Evolutionary conservation across 2,329 filamentous ascomycete genomes (phyloP).

Genomic region (Dendryphion nanum): DNA sequence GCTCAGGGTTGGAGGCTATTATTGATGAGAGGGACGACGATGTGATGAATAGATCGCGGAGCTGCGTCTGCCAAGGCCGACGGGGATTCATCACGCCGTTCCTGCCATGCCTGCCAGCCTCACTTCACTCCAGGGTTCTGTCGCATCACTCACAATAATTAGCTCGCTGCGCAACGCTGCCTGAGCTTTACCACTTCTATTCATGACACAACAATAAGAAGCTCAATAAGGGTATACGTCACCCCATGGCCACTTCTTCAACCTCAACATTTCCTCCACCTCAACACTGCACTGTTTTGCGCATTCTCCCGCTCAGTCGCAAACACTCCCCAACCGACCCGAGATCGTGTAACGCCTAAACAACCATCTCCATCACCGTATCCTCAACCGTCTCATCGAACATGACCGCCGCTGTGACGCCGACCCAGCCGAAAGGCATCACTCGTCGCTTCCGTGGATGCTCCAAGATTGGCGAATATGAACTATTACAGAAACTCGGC

Average conservation of each 20-base stretch:
- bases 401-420: slow-evolving; percentile 6
- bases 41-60: too few species aligned
- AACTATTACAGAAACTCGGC: slow-evolving; percentile 78
- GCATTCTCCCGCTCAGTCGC: slow-evolving; percentile 11
- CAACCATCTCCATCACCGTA: background rate
- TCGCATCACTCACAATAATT: too few species aligned
- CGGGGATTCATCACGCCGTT: too few species aligned
- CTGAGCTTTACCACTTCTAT: too few species aligned
- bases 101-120: too few species aligned
- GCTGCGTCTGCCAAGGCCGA: too few species aligned
- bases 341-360: slow-evolving; percentile 15
- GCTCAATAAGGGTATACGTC: too few species aligned
- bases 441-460: slow-evolving; percentile 73
- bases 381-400: slow-evolving; percentile 1
- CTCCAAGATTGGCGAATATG: slow-evolving; percentile 78
- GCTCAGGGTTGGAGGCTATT: too few species aligned
- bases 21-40: too few species aligned
- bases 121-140: too few species aligned
- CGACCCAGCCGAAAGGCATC: slow-evolving; percentile 49
- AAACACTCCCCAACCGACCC: slow-evolving; percentile 6
- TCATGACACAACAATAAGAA: too few species aligned
- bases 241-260: slow-evolving; percentile 23
- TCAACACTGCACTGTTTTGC: slow-evolving; percentile 10
- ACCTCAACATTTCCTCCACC: slow-evolving; percentile 8
- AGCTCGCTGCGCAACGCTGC: too few species aligned